Evolutionary conservation across 2,329 filamentous ascomycete genomes (phyloP).

Genomic region (Paraconiothyrium brasiliense): DNA sequence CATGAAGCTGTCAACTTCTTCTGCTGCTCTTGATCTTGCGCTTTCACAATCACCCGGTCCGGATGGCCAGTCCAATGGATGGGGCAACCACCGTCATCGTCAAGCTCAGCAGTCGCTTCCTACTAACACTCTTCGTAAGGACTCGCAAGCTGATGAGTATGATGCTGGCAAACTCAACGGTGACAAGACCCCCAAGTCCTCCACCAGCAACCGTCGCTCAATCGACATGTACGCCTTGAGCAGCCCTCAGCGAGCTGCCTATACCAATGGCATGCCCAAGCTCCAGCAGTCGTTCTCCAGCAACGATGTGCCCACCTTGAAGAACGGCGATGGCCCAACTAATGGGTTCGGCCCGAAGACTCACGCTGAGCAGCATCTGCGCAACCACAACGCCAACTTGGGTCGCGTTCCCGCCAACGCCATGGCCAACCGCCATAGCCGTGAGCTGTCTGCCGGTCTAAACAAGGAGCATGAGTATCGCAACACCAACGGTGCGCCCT

Average conservation of each 20-base stretch:
- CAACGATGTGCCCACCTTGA: slow-evolving; percentile 87
- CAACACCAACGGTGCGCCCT: slow-evolving; percentile 29
- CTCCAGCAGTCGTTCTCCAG: slow-evolving; percentile 89
- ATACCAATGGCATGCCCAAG: slow-evolving; percentile 72
- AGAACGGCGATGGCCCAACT: slow-evolving; percentile 65
- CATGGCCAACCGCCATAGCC: slow-evolving; percentile 73
- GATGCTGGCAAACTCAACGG: slow-evolving; percentile 48
- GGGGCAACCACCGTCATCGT: slow-evolving; percentile 72
- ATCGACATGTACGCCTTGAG: slow-evolving; percentile 55
- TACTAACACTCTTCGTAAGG: slow-evolving; percentile 61
- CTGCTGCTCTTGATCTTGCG: slow-evolving; percentile 82
- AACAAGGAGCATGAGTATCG: slow-evolving; percentile 60
- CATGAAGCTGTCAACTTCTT: slow-evolving; percentile 79
- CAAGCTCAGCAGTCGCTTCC: slow-evolving; percentile 69
- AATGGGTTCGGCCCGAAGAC: slow-evolving; percentile 55
- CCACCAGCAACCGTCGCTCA: slow-evolving; percentile 56
- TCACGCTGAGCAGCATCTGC: slow-evolving; percentile 66
- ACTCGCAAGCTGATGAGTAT: slow-evolving; percentile 46
- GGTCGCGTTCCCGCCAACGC: slow-evolving; percentile 78
- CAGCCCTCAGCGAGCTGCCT: slow-evolving; percentile 47
- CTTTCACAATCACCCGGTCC: slow-evolving; percentile 72
- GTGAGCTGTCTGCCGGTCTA: slow-evolving; percentile 68
- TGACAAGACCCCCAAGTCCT: slow-evolving; percentile 53
- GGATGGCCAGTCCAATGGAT: slow-evolving; percentile 66
- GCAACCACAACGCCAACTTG: slow-evolving; percentile 82